Conservation (phyloP, 2,329 filamentous ascomycete species). For the Penicillium sp. region DNA sequence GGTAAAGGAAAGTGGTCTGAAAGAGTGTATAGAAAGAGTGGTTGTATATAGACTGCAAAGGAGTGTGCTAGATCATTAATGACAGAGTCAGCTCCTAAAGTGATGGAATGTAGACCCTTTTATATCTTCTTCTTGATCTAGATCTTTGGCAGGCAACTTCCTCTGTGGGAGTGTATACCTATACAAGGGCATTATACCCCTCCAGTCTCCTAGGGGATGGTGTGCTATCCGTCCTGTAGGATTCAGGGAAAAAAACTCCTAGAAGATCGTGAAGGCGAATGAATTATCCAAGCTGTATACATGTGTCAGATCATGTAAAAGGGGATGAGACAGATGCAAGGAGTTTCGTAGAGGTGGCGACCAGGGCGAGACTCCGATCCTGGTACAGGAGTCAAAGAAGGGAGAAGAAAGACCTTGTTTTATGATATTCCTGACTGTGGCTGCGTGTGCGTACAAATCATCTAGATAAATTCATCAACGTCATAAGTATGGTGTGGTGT, state of each 20-base stretch:
- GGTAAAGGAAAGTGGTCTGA: not conserved
- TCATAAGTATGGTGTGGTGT: constrained; percentile 7
- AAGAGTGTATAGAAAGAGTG: not conserved
- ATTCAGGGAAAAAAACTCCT: not conserved
- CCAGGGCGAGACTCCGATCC: not conserved
- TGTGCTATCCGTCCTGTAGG: not conserved
- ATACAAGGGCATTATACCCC: too few species aligned
- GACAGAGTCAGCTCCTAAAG: not conserved
- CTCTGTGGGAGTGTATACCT: not conserved
- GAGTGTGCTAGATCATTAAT: not conserved
- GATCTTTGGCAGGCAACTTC: not conserved
- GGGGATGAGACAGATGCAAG: constrained; percentile 10
- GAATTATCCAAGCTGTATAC: not conserved
- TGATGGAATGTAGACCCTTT: not conserved
- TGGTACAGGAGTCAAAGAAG: not conserved
- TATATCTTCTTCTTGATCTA: not conserved
- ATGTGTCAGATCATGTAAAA: not conserved
- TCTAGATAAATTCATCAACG: not conserved
- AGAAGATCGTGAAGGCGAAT: not conserved
- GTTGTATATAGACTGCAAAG: not conserved
- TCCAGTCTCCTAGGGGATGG: not conserved
- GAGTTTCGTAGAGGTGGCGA: not conserved
- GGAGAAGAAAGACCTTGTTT: not conserved
- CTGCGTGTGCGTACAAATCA: constrained; percentile 7
- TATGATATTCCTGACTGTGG: not conserved